Evolutionary conservation across 2,329 filamentous ascomycete genomes (phyloP).

Genomic region (Nemania abortiva): DNA sequence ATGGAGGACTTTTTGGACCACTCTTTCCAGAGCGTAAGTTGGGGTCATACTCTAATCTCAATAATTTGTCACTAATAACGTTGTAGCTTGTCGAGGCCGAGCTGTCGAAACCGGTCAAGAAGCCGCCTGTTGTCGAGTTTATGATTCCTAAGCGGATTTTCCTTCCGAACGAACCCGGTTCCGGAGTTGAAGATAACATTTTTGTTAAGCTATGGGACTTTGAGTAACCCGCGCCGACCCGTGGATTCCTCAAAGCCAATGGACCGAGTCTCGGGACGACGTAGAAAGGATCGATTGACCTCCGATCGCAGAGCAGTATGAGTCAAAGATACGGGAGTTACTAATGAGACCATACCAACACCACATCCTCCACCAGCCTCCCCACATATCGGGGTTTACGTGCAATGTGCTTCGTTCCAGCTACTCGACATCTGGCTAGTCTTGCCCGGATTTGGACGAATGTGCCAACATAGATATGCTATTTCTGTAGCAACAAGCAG

Average conservation of each 20-base stretch:
- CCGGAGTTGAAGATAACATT: constrained; percentile 64
- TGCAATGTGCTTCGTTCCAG: constrained; percentile 21
- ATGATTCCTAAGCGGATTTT: constrained; percentile 92
- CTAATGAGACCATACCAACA: constrained; percentile 26
- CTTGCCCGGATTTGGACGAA: constrained; percentile 11
- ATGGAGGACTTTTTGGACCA: constrained; percentile 98
- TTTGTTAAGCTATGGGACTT: constrained; percentile 74
- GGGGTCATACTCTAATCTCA: background rate
- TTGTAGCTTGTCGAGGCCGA: constrained; percentile 84
- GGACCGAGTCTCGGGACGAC: background rate
- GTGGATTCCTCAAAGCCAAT: constrained; percentile 8
- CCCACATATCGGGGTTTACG: constrained; percentile 24
- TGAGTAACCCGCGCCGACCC: constrained; percentile 38
- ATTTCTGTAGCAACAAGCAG: constrained; percentile 30
- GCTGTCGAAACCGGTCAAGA: constrained; percentile 84
- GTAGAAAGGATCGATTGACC: constrained; percentile 14
- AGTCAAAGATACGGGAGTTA: constrained; percentile 25
- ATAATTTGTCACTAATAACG: constrained; percentile 50
- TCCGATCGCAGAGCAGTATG: constrained; percentile 31
- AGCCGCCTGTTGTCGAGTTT: constrained; percentile 89
- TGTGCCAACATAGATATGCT: constrained; percentile 34
- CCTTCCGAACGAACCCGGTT: constrained; percentile 61
- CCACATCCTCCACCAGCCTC: constrained; percentile 18
- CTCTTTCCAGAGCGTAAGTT: constrained; percentile 82
- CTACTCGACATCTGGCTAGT: constrained; percentile 17